A percentile compares a stretch with the other conserved stretches of the same genome.
phyloP scores from a whole-genome alignment of 345 rosid genomes.

The Salix suchowensis region DNA sequence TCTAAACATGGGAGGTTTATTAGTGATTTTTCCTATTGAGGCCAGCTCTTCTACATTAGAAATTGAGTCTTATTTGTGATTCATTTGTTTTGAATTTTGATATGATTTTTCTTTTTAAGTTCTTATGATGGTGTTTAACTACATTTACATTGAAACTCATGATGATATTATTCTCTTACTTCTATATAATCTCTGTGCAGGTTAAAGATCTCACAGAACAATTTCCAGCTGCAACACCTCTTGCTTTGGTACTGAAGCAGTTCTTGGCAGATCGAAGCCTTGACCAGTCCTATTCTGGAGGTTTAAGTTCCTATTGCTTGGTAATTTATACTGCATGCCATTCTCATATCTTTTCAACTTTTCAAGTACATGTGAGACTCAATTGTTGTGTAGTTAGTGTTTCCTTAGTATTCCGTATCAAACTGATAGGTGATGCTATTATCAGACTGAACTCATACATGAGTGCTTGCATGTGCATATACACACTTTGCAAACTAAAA shows the following conservation, averaged over 20 bases:
- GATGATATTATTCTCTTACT: not conserved
- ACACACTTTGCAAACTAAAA: too few relatives aligned
- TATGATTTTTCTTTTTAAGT: not conserved
- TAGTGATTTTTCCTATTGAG: too few relatives aligned
- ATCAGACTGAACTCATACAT: too few relatives aligned
- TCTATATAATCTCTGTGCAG: slow-evolving; percentile 27
- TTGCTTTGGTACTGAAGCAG: slow-evolving; percentile 93
- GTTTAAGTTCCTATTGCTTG: slow-evolving; percentile 96
- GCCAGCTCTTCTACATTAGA: too few relatives aligned
- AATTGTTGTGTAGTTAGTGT: not conserved
- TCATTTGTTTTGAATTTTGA: not conserved
- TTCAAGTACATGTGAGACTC: too few relatives aligned
- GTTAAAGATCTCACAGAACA: slow-evolving; percentile 84
- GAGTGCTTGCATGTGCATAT: too few relatives aligned
- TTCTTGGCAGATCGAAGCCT: slow-evolving; percentile 97
- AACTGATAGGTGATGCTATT: too few relatives aligned
- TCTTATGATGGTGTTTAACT: not conserved
- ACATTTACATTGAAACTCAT: not conserved
- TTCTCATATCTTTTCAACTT: not conserved
- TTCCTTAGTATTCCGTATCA: not conserved
- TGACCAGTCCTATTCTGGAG: slow-evolving; percentile 97
- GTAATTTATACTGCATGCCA: slow-evolving; percentile 33
- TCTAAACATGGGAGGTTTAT: too few relatives aligned
- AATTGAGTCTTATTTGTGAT: not conserved
- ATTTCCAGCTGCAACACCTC: slow-evolving; percentile 91